Conservation (phyloP, 257 asterid species). For the Nicotiana knightiana region DNA sequence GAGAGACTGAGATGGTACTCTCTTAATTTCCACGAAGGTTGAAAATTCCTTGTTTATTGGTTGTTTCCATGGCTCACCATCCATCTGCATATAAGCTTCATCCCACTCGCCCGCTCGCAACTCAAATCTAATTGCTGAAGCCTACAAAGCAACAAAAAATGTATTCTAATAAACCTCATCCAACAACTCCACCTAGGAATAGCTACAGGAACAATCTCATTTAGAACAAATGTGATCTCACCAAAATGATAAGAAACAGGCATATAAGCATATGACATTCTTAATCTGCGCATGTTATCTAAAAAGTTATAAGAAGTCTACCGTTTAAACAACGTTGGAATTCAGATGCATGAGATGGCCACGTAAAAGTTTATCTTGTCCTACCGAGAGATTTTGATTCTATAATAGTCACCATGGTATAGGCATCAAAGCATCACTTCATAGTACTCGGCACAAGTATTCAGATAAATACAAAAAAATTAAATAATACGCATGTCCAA, state of each 20-base stretch:
- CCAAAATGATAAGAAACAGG: neutral
- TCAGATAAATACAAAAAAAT: neutral
- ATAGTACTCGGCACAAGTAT: neutral
- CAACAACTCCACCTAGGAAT: neutral
- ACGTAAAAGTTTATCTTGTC: neutral
- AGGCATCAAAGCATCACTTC: neutral
- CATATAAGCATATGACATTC: neutral
- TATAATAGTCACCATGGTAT: neutral
- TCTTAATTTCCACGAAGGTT: slow-evolving; percentile 61
- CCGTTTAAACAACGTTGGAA: neutral
- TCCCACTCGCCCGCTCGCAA: slow-evolving; percentile 92
- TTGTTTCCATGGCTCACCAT: slow-evolving; percentile 95
- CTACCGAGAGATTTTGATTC: neutral
- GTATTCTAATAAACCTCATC: neutral
- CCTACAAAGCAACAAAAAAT: slow-evolving; percentile 27
- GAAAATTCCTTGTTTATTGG: slow-evolving; percentile 68
- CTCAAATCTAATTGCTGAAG: slow-evolving; percentile 74
- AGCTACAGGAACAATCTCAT: neutral
- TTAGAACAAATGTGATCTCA: neutral
- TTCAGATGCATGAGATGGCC: neutral
- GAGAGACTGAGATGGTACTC: slow-evolving; percentile 52
- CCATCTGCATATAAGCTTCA: slow-evolving; percentile 77
- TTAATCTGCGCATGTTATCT: neutral
- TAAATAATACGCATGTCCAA: neutral
- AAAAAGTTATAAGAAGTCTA: neutral